Evolutionary conservation across 2,329 filamentous ascomycete species (phyloP), one percentile per base, ranked within the genome.

Genomic region (Claviceps fusiformis): DNA sequence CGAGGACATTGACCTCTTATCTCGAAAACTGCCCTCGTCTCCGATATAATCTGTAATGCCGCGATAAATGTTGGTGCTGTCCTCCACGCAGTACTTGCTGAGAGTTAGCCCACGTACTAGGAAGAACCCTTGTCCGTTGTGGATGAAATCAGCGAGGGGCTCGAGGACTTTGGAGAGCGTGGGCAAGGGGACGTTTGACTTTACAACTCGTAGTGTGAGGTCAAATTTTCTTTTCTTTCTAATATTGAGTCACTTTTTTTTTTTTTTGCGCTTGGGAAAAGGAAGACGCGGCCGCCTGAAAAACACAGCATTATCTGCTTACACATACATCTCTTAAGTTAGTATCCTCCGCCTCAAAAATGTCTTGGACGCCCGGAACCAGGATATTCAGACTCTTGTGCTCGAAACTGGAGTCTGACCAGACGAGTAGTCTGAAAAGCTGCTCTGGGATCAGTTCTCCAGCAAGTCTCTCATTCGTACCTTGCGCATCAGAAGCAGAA

Each of bases 1-100:
- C 70, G 17, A 78, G 59, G 61, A 78, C 71, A 41, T 72, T 71
- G 11, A 75, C 47, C 71, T 72, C n/a, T 68, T 67, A 55, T 73
- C 73, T 55, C 81, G 78, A 3, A 74, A 59, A 2, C 78, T 78
- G 44, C 79, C 72, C 50, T 75, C 70, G 43, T 77, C 71, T 1
- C 76, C 81, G 52, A 85, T 72, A 60, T 83, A 75, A 55, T 73
- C 75, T 1, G 80, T 72, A 11, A 85, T 65, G 0, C 78, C 81
- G 5, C 82, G 70, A 59, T 79, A 83, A 47, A 82, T 68, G 5
- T 75, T 70, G 17, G 78, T 65, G 54, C 77, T 78, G 53, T 84
- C 79, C 58, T 81, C 75, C 29, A 71, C 67, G 3, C 73, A 72
- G 63, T 79, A 77, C 1, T 64, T 67, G 2, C 66, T 61, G 0